Base-by-base conservation (phyloP, 495 filamentous ascomycete species). In the Daldinia decipiens region DNA sequence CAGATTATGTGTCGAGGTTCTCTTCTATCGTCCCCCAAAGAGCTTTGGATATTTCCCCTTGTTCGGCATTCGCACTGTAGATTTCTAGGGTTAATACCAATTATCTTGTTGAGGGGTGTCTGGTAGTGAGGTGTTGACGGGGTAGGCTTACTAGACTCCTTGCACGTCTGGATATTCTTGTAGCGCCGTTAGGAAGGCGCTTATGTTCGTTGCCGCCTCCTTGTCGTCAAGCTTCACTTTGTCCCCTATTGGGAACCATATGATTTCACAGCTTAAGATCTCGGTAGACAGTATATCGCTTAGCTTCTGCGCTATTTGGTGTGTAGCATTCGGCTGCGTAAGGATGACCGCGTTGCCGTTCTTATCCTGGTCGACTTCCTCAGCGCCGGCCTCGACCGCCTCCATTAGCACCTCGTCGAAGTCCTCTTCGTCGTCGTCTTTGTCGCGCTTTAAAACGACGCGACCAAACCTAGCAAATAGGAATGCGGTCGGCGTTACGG, bases 241-340 rank as follows among this genome's bases (percentile, higher is more conserved):
- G 56, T 98, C 95, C 60, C 87, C 84, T 60, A 93, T 96, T 0
- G 94, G 86, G 61, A 90, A 87, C 93, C 93, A 98, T 52, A 97
- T 84, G 32, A 98, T 95, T 52, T 94, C 92, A 31, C 86, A 86
- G 67, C 82, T 89, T 57, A 90, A 79, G 27, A 95, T 84, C 55
- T 88, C 86, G 62, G 97, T 76, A 0, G 83, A 85, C 12, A 89
- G 82, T 24, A 80, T 78, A 59, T 85, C 82, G 0, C 85, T 81
- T 15, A 98, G 71, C 19, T 80, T 78, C 65, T 93, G 83, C 17
- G 87, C 88, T 11, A 92, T 88, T 13, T 85, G 80, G 56, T 84
- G 90, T 0, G 90, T 94, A 65, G 85, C 83, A 8, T 82, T 85
- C 0, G 93, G 91, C 70, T 93, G 89, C 0, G 92, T 94, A 78